Evolutionary conservation across 805 yeast species (phyloP), one percentile per base, ranked within the genome.

Genomic region (Nakazawaea peltata): DNA sequence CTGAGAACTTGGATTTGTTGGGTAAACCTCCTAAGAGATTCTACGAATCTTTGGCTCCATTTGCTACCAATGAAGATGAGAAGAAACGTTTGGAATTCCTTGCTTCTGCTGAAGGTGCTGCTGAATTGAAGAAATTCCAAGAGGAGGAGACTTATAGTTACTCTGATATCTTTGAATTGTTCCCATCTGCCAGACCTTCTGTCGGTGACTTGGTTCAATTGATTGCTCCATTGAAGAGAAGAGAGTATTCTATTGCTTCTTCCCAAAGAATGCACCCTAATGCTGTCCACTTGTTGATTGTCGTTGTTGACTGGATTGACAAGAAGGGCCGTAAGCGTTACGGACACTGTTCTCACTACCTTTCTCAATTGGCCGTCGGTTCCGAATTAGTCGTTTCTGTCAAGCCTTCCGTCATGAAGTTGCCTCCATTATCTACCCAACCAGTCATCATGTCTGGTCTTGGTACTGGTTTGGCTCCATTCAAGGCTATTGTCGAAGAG

Each of bases 391-490:
- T 86, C 36, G 97, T 90, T 19, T 78, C 92, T 43, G 97, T 90
- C 39, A 90, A 90, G 63, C 95, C 97, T 21, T 86, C 96, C 8
- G 96, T 90, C 30, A 88, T 90, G 97, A 90, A 88, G 62, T 67
- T 90, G 44, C 97, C 97, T 42, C 82, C 88, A 49, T 68, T 75
- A 44, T 72, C 95, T 8, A 75, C 77, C 31, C 90, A 85, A 55
- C 97, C 97, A 16, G 81, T 90, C 48, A 79, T 90, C 44, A 90
- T 90, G 97, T 81, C 95, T 48, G 97, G 97, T 49, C 70, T 90
- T 47, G 97, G 97, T 63, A 90, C 97, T 35, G 97, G 97, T 46
- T 73, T 90, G 50, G 97, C 97, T 19, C 97, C 97, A 34, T 90
- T 90, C 79, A 90, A 90, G 69, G 97, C 97, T 0, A 87, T 90